Percentiles rank a stretch among this genome's conserved stretches.
Evolutionary conservation across 371 early-diverging fungal genomes (phyloP).

Genomic region (Mucor circinelloides): DNA sequence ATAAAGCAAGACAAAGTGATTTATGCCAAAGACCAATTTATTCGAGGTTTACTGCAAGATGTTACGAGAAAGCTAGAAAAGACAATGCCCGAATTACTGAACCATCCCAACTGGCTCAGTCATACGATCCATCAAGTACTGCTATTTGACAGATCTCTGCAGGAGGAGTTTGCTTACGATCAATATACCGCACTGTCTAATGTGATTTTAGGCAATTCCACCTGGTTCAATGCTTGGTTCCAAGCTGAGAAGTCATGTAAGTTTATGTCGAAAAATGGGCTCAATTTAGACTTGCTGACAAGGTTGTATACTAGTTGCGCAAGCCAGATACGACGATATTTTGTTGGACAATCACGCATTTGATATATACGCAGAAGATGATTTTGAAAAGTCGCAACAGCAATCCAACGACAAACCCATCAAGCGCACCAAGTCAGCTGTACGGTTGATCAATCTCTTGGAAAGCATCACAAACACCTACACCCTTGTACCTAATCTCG

Average conservation of each 20-base stretch:
- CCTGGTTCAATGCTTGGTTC: constrained; percentile 75
- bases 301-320: constrained; percentile 33
- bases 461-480: constrained; percentile 65
- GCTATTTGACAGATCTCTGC: constrained; percentile 74
- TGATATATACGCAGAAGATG: constrained; percentile 55
- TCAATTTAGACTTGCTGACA: not conserved
- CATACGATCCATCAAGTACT: constrained; percentile 75
- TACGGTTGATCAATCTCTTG: constrained; percentile 56
- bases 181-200: constrained; percentile 49
- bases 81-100: constrained; percentile 59
- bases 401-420: not conserved
- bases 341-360: constrained; percentile 63
- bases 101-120: constrained; percentile 64
- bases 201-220: constrained; percentile 56
- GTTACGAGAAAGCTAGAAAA: constrained; percentile 65
- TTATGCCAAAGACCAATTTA: constrained; percentile 70
- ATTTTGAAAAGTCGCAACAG: constrained; percentile 30
- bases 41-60: constrained; percentile 60
- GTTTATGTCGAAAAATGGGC: not conserved
- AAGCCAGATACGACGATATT: constrained; percentile 62
- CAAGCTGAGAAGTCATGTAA: constrained; percentile 70
- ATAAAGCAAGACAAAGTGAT: not conserved
- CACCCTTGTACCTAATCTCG: constrained; percentile 32
- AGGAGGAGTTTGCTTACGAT: constrained; percentile 67
- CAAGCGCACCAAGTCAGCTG: constrained; percentile 56